Percentiles rank a stretch among this genome's conserved stretches.
These are phyloP conservation scores for Boletellus ananiceps DNA, from an alignment of 768 basidiomycete species.

Conservation along the genomic window DNA sequence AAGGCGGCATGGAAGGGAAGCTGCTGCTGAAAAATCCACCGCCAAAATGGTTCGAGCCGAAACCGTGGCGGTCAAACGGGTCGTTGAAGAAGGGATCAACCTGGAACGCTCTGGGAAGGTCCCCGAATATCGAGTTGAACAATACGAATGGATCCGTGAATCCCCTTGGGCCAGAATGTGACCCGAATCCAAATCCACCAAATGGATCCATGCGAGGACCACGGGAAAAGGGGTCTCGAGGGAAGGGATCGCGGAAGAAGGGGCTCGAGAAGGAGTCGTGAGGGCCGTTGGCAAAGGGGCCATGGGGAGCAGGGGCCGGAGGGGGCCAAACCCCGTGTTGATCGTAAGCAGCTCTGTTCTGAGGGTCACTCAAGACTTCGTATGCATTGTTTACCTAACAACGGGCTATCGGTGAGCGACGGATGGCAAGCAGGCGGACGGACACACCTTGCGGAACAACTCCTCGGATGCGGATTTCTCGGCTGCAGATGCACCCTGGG, in stretches of 20 bases:
- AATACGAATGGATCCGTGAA: slow-evolving; percentile 76
- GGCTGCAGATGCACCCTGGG: slow-evolving; percentile 47
- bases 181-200: slow-evolving; percentile 21
- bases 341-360: slow-evolving; percentile 65
- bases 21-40: slow-evolving; percentile 9
- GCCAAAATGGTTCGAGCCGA: slow-evolving; percentile 11
- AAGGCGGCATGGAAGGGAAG: slow-evolving; percentile 8
- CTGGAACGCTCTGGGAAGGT: slow-evolving; percentile 35
- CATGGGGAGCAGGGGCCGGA: slow-evolving; percentile 30
- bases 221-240: slow-evolving; percentile 9
- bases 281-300: slow-evolving; percentile 11
- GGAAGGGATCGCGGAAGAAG: slow-evolving; percentile 19
- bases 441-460: slow-evolving; percentile 39
- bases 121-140: slow-evolving; percentile 68
- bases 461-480: slow-evolving; percentile 64
- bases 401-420: not conserved
- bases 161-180: slow-evolving; percentile 15
- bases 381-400: slow-evolving; percentile 71
- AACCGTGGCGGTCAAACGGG: slow-evolving; percentile 15
- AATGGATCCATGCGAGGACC: slow-evolving; percentile 27
- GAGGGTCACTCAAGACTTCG: slow-evolving; percentile 61
- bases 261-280: slow-evolving; percentile 17
- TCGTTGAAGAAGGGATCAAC: slow-evolving; percentile 35
- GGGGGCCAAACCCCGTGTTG: slow-evolving; percentile 72
- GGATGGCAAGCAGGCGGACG: not conserved